Conservation (phyloP, 1,284 basidiomycete genomes). For the Stygiomarasmius scandens region DNA sequence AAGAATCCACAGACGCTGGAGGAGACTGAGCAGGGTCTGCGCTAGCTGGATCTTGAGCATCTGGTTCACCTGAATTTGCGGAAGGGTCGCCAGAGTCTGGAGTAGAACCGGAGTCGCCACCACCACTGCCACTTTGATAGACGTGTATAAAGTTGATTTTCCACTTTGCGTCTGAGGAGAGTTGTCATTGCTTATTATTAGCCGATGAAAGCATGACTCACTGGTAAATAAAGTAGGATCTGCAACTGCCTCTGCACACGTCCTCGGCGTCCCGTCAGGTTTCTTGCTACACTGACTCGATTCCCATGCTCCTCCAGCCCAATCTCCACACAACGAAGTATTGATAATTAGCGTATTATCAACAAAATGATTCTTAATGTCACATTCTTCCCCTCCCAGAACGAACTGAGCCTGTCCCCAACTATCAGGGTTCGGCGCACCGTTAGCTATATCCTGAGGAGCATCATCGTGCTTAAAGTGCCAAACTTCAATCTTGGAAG, state of each 20-base stretch:
- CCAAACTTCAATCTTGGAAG: slow-evolving; percentile 15
- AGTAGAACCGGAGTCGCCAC: background rate
- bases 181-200: background rate
- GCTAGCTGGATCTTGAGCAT: no score
- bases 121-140: background rate
- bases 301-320: background rate
- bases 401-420: slow-evolving; percentile 14
- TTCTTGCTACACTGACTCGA: background rate
- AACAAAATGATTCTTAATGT: background rate
- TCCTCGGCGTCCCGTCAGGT: background rate
- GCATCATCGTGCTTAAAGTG: slow-evolving; percentile 10
- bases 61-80: no score
- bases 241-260: background rate
- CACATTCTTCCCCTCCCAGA: slow-evolving; percentile 13
- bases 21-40: no score
- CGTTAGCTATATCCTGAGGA: slow-evolving; percentile 16
- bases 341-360: background rate
- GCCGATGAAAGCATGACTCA: background rate
- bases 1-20: no score
- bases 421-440: slow-evolving; percentile 10
- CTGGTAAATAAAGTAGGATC: background rate
- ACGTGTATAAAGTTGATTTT: slow-evolving; percentile 1
- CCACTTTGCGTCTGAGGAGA: background rate
- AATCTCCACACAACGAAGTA: background rate
- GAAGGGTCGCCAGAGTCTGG: background rate